Evolutionary conservation across 2,329 filamentous ascomycete genomes (phyloP), one percentile per base, ranked within the genome.

Genomic region (Cercospora zeae-maydis): DNA sequence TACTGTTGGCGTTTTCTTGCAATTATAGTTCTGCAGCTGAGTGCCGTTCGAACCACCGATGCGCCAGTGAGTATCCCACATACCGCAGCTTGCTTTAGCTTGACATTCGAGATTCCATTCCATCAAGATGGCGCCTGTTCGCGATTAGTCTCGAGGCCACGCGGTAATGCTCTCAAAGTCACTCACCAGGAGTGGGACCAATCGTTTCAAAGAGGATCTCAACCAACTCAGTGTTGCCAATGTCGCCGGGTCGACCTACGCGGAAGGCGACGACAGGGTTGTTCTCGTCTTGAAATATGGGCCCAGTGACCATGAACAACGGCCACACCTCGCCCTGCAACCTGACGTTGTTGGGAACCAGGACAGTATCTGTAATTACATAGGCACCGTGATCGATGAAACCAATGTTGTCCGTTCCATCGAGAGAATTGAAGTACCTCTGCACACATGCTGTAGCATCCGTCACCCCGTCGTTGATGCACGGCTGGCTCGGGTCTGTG

Each of bases 11-110:
- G 87, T 89, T 82, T 95, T 96, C 70, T 84, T 77, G 79, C 93
- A 97, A 59, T 84, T 86, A 72, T 90, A 82, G 11, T 87, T 88
- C 76, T 95, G 90, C 13, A 97, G 82, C 65, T 88, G 76, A 95
- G 69, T 71, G 30, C 69, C 68, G 54, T 70, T 69, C 11, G 59
- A 61, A 47, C 72, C 70, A 14, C 72, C 71, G 70, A 98, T 85
- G 72, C 95, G 91, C 80, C 93, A 89, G 81, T 99, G 93, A 7
- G 93, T 88, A 72, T 99, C 95, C 90, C 92, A 98, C 77, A 96
- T 87, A 65, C 86, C 93, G 27, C 87, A 87, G 1, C 87, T 85
- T 36, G 90, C 91, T 61, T 88, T 83, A 76, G 80, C 67, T 7
- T 83, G 75, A 37, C 86, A 88, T 33, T 84, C 87, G 34, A 96